Base-by-base conservation (phyloP, 2,329 filamentous ascomycete genomes). In the Talaromyces sp. region DNA sequence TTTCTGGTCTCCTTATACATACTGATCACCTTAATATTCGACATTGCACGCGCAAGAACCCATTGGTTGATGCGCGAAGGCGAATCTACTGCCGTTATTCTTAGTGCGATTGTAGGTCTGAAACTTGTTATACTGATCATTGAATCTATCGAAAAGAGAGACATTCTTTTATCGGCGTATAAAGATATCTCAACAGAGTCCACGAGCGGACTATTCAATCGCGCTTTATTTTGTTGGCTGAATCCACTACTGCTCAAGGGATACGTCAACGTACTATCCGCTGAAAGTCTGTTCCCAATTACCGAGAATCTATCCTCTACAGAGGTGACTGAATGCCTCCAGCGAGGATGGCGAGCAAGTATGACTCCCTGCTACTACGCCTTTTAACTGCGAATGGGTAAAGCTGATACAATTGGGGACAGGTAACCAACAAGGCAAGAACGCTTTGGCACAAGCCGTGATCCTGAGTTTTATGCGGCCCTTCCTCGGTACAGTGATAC, bases 161-260 rank as follows among this genome's bases (percentile, higher is more conserved):
- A 68, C 7, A 68, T 76, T 14, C 68, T 78, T 3, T 62, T 74
- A 1, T 67, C 70, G 0, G 70, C 70, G 19, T 77, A 76, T 41
- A 72, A 72, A 1, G 39, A 69, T 3, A 71, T 70, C 14, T 82
- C 82, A 1, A 75, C 70, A 0, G 83, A 85, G 68, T 79, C 77
- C 37, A 82, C 80, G 6, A 81, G 80, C 63, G 79, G 81, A 4
- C 69, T 80, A 11, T 78, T 81, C 66, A 81, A 72, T 62, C 72
- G 76, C 24, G 73, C 73, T 2, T 70, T 82, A 19, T 84, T 83
- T 66, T 79, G 75, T 69, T 84, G 82, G 82, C 74, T 83, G 56
- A 70, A 70, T 60, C 56, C 62, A 13, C 62, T 70, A 54, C 43
- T 72, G 22, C 59, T 66, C 58, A 68, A 62, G 47, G 70, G 69